These are phyloP conservation scores for Microcyclosporella mali DNA, from an alignment of 2,329 filamentous ascomycete genomes.

Conservation along the genomic window DNA sequence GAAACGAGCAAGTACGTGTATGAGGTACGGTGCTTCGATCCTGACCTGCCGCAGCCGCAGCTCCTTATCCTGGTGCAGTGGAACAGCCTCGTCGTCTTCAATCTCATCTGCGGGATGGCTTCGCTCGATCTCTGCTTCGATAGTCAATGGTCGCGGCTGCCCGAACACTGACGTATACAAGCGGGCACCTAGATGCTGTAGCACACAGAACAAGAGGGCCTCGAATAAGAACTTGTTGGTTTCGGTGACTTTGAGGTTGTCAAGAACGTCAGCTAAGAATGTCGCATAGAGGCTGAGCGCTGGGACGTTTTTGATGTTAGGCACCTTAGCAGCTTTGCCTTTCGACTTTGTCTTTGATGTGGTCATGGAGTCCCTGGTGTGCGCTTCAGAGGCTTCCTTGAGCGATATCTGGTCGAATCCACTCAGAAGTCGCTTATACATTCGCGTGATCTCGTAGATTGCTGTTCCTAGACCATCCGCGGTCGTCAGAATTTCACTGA, in stretches of 20 bases:
- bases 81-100: conserved; percentile 22
- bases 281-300: conserved; percentile 25
- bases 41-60: conserved; percentile 20
- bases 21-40: conserved; percentile 38
- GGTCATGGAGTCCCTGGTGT: conserved; percentile 7
- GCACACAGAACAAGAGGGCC: conserved; percentile 37
- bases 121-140: conserved; percentile 23
- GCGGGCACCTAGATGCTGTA: conserved; percentile 35
- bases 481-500: conserved; percentile 13
- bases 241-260: conserved; percentile 32
- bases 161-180: conserved; percentile 38
- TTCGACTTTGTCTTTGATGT: conserved; percentile 18
- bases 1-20: conserved; percentile 36
- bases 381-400: conserved; percentile 19
- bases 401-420: conserved; percentile 19
- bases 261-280: conserved; percentile 34
- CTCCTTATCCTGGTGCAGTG: background rate
- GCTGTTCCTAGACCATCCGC: conserved; percentile 17
- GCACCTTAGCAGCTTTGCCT: conserved; percentile 12
- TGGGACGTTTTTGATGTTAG: conserved; percentile 18
- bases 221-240: conserved; percentile 39
- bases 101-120: conserved; percentile 11
- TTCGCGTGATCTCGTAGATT: conserved; percentile 29
- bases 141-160: conserved; percentile 14
- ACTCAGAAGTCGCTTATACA: conserved; percentile 34